phyloP scores from a whole-genome alignment of 768 basidiomycete genomes.

The Amanita fuliginea region DNA sequence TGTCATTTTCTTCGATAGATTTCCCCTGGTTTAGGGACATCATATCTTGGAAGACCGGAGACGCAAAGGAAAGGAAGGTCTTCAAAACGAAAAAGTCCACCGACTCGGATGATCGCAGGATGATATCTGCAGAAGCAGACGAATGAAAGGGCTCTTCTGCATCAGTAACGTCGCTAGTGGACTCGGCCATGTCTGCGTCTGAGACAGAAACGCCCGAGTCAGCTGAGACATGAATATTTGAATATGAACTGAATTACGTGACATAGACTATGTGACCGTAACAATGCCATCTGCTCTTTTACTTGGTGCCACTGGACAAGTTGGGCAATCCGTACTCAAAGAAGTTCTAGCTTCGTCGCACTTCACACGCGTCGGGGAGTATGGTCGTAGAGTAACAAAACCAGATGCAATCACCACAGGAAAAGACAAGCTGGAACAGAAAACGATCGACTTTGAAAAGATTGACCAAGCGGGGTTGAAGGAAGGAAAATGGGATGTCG shows the following conservation, averaged over 20 bases:
- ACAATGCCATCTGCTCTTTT: slow-evolving; percentile 38
- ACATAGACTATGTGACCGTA: too few relatives aligned
- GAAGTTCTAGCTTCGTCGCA: slow-evolving; percentile 48
- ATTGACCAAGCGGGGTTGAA: slow-evolving; percentile 28
- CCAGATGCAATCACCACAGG: slow-evolving; percentile 25
- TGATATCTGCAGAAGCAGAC: slow-evolving; percentile 12
- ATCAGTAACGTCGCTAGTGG: not conserved
- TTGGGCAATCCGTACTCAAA: slow-evolving; percentile 48
- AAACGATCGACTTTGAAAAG: slow-evolving; percentile 60
- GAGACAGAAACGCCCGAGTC: too few relatives aligned
- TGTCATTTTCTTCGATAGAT: not conserved
- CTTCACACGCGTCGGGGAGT: slow-evolving; percentile 54
- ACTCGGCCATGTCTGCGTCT: not conserved
- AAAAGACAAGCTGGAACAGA: slow-evolving; percentile 57
- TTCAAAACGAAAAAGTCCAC: slow-evolving; percentile 20
- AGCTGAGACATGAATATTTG: too few relatives aligned
- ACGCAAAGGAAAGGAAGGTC: slow-evolving; percentile 17
- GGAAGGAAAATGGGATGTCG: slow-evolving; percentile 59
- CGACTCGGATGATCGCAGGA: slow-evolving; percentile 18
- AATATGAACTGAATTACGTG: too few relatives aligned
- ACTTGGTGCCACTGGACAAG: slow-evolving; percentile 65
- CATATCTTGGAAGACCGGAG: slow-evolving; percentile 22
- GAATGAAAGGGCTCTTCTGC: slow-evolving; percentile 1
- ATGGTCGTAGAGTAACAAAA: slow-evolving; percentile 52
- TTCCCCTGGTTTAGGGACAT: slow-evolving; percentile 7